Base-by-base conservation (phyloP, 441 rosid species). In the Raphanus hybrid region DNA sequence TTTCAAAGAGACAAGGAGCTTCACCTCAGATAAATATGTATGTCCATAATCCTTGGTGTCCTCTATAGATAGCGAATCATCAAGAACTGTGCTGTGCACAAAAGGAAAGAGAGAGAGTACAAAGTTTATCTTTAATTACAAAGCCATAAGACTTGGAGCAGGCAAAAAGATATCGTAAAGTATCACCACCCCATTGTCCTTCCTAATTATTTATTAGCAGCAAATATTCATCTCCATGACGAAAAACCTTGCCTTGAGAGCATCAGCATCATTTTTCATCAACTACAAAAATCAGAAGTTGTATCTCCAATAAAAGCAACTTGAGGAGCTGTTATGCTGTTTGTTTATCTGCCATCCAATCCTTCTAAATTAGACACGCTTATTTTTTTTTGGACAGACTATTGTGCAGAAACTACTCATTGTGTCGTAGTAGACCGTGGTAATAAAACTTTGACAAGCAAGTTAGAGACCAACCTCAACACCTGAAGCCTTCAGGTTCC, bases 301-400 rank as follows among this genome's bases (percentile, higher is more conserved):
- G 99, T 92, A 76, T 90, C 98, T 78, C 99, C 97, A 1, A 95
- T 95, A 82, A 95, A 95, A 64, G 97, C 96, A 63, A 95, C 86
- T 89, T 95, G 94, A 35, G 94, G 93, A 59, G 83, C 67, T 55
- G 87, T 85, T 32, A 76, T 64, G 41, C 90, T 89, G 78, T 84
- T 23, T 39, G 98, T 23, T 92, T 65, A 92, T 91, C 99, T 94
- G 92, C 68, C 70, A 79, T 26, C 79, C 63, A 74, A 55, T 43
- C 48, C 50, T n/a, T 64, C 35, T 54, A 62, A 43, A 9, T 20
- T 50, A 77, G 67, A 58, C 4, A 73, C 1, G 74, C 69, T 61
- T 48, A 23, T 1, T 23, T 60, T 48, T 48, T 11, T 3, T 61
- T 11, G 8, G 37, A 26, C 41, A 20, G 14, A 60, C 58, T 37